Evolutionary conservation across 441 rosid genomes (phyloP).

Genomic region (Pelargonium cotyledonis): DNA sequence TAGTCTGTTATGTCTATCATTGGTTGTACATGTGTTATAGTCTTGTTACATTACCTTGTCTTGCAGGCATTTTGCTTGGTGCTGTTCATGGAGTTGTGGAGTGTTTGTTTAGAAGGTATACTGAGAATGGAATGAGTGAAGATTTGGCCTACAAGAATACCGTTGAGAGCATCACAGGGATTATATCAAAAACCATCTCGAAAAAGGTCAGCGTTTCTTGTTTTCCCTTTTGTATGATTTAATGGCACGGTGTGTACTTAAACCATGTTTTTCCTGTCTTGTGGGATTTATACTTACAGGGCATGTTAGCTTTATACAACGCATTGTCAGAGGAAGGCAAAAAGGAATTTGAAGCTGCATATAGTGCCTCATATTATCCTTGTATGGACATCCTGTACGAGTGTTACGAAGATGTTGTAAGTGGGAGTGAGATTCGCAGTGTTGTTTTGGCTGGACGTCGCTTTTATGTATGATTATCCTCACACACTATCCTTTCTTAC

Average conservation of each 20-base stretch:
- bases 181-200: slow-evolving; percentile 69
- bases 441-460: slow-evolving; percentile 98
- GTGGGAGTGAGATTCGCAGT: slow-evolving; percentile 76
- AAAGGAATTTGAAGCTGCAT: slow-evolving; percentile 73
- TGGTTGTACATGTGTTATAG: neutral
- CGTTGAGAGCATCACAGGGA: slow-evolving; percentile 90
- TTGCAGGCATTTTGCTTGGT: slow-evolving; percentile 80
- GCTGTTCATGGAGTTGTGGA: slow-evolving; percentile 95
- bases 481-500: neutral
- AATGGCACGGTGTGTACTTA: neutral
- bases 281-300: slow-evolving; percentile 29
- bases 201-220: slow-evolving; percentile 40
- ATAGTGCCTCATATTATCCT: slow-evolving; percentile 84
- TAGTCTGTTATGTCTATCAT: neutral
- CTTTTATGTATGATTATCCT: slow-evolving; percentile 46
- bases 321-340: slow-evolving; percentile 72
- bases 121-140: slow-evolving; percentile 75
- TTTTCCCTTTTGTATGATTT: neutral
- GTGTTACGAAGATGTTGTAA: slow-evolving; percentile 89
- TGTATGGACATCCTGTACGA: slow-evolving; percentile 90
- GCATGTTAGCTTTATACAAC: slow-evolving; percentile 84
- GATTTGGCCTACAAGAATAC: slow-evolving; percentile 82
- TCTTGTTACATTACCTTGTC: neutral
- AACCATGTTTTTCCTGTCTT: neutral
- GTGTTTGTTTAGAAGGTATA: slow-evolving; percentile 80